Evolutionary conservation across 345 rosid species (phyloP).

Genomic region (Hypericum perforatum): DNA sequence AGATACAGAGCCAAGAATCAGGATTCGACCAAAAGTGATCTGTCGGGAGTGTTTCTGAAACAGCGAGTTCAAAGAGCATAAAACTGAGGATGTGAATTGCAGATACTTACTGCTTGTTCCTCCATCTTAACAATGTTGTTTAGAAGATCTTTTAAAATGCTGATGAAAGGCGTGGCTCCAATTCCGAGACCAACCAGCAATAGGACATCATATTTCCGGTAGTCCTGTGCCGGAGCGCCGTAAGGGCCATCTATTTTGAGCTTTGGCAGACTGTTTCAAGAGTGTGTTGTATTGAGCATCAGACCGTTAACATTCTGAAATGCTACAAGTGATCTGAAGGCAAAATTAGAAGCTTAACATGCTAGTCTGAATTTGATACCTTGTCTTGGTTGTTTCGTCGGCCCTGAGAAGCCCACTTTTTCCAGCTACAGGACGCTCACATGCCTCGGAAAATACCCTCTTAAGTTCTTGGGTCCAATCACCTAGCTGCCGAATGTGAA

Average conservation of each 20-base stretch:
- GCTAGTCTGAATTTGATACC: slow-evolving; percentile 23
- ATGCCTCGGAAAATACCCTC: slow-evolving; percentile 31
- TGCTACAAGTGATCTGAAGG: background rate
- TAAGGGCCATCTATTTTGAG: slow-evolving; percentile 93
- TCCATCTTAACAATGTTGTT: slow-evolving; percentile 85
- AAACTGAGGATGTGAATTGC: background rate
- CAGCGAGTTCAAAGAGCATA: too few relatives aligned
- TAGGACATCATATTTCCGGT: slow-evolving; percentile 73
- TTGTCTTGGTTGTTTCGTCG: slow-evolving; percentile 80
- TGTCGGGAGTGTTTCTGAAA: too few relatives aligned
- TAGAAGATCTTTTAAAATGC: slow-evolving; percentile 87
- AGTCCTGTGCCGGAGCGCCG: slow-evolving; percentile 98
- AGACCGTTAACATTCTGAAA: background rate
- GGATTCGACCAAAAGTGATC: background rate
- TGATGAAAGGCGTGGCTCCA: slow-evolving; percentile 98
- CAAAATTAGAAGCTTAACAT: background rate
- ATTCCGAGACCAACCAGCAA: slow-evolving; percentile 92
- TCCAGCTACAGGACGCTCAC: slow-evolving; percentile 74
- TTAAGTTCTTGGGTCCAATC: slow-evolving; percentile 99
- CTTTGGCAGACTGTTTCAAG: slow-evolving; percentile 73
- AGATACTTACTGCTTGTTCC: slow-evolving; percentile 70
- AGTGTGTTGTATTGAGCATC: background rate
- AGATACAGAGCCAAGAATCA: slow-evolving; percentile 3
- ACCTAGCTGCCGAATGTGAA: slow-evolving; percentile 89
- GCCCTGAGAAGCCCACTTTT: slow-evolving; percentile 98